Percentiles rank a stretch among this genome's conserved stretches.
These are phyloP conservation scores for Wickerhamomyces xylosicus DNA, from an alignment of 805 yeast genomes.

Conservation along the genomic window DNA sequence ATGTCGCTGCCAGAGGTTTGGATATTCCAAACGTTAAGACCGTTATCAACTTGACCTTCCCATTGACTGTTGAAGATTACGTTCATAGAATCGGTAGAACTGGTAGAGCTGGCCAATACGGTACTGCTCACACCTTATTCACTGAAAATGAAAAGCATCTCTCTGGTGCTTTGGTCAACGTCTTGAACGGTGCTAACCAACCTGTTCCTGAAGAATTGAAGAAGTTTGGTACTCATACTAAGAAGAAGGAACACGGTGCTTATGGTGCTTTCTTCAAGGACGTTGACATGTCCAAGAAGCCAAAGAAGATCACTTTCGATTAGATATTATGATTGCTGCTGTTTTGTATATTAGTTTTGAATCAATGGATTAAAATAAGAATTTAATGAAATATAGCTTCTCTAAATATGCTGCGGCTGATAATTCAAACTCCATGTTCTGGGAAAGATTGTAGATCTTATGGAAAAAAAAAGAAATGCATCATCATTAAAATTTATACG, in stretches of 20 bases:
- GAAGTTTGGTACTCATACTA: constrained; percentile 96
- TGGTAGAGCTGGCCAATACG: constrained; percentile 94
- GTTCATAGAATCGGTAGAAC: constrained; percentile 98
- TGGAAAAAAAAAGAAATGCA: no score
- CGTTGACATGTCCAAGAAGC: constrained; percentile 75
- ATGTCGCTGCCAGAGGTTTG: constrained; percentile 95
- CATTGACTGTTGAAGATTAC: constrained; percentile 91
- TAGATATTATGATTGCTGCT: background rate
- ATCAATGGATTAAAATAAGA: no score
- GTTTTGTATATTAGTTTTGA: background rate
- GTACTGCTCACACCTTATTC: constrained; percentile 90
- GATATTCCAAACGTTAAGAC: constrained; percentile 97
- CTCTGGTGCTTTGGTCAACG: constrained; percentile 88
- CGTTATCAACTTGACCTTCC: constrained; percentile 92
- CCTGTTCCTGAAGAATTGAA: constrained; percentile 90
- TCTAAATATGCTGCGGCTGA: no score
- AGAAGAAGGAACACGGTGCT: constrained; percentile 95
- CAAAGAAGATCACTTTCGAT: constrained; percentile 78
- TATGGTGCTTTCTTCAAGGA: constrained; percentile 96
- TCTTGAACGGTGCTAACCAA: constrained; percentile 88
- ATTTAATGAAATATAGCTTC: background rate
- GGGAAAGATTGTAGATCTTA: no score
- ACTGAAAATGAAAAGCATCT: constrained; percentile 96
- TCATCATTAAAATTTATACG: no score
- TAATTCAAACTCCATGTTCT: no score